Evolutionary conservation across 768 basidiomycete species (phyloP), one percentile per base, ranked within the genome.

Genomic region (Tricholoma matsutake): DNA sequence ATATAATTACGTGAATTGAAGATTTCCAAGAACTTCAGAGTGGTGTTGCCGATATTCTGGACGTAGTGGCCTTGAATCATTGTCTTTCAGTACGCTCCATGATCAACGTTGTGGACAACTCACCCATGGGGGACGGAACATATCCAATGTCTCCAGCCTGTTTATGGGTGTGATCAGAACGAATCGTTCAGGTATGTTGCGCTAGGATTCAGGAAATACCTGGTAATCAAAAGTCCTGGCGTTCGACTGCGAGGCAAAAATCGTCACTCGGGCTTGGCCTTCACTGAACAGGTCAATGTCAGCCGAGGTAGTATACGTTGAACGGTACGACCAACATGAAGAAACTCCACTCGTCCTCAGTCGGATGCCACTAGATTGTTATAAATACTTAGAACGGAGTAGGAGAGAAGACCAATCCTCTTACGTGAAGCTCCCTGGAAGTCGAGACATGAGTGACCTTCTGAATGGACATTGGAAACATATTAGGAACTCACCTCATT

Each of bases 291-390:
- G 16, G 20, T 28, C 18, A 53, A 60, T 29, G 57, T 49, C 25
- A 45, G 53, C 4, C 39, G 13, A 11, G 8, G 22, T 4, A 18
- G 18, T 9, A 41, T 4, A 41, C 32, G 32, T 35, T 54, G 56
- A 54, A 41, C 31, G 18, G 31, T 54, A 58, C 55, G 51, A 73
- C 76, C 58, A 68, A 84, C 85, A 86, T 58, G 79, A 79, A 84
- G 69, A 79, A 84, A 54, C 73, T 78, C 86, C 86, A 88, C 72
- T 87, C 86, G 61, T 86, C 84, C 65, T 85, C 76, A 10, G 83
- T 84, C 6, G 88, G 87, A 64, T 89, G 88, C 88, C 88, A 89
- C 86, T 87, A 59, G 13, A 62, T 20, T 22, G 41, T 57, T 31
- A 2, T n/a, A 6, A 58, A 35, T 62, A 34, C 10, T 63, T 16